phyloP scores from a whole-genome alignment of 306 rosid species.

The Medicago lupulina region DNA sequence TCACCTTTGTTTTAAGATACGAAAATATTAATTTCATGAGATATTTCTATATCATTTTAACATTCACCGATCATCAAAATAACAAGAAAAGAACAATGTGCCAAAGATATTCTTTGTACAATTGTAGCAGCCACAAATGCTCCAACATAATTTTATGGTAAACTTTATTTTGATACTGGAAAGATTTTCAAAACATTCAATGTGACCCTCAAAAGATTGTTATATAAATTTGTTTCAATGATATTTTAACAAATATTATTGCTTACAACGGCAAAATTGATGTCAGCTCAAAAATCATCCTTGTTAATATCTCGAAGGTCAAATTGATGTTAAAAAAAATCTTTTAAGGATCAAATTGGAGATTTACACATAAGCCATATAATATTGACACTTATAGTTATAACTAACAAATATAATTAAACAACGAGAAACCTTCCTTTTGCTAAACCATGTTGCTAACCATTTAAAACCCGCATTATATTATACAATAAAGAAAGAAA shows the following conservation, averaged over 20 bases:
- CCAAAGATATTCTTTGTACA: background rate
- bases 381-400: background rate
- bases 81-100: background rate
- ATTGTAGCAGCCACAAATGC: too few species aligned
- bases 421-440: background rate
- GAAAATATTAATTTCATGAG: background rate
- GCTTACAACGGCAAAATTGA: background rate
- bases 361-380: slow-evolving; percentile 3
- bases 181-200: slow-evolving; percentile 31
- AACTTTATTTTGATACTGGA: slow-evolving; percentile 4
- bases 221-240: slow-evolving; percentile 26
- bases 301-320: background rate
- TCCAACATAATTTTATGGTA: background rate
- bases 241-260: slow-evolving; percentile 1
- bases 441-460: slow-evolving; percentile 6
- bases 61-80: slow-evolving; percentile 6
- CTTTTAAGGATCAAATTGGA: background rate
- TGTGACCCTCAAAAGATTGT: slow-evolving; percentile 32
- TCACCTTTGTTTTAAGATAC: slow-evolving; percentile 1
- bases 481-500: slow-evolving; percentile 5
- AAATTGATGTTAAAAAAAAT: background rate
- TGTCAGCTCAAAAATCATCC: slow-evolving; percentile 14
- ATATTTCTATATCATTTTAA: background rate
- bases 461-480: slow-evolving; percentile 17
- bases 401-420: slow-evolving; percentile 7